Base-by-base conservation (phyloP, 2,329 filamentous ascomycete species). In the Delphinella strobiligena region DNA sequence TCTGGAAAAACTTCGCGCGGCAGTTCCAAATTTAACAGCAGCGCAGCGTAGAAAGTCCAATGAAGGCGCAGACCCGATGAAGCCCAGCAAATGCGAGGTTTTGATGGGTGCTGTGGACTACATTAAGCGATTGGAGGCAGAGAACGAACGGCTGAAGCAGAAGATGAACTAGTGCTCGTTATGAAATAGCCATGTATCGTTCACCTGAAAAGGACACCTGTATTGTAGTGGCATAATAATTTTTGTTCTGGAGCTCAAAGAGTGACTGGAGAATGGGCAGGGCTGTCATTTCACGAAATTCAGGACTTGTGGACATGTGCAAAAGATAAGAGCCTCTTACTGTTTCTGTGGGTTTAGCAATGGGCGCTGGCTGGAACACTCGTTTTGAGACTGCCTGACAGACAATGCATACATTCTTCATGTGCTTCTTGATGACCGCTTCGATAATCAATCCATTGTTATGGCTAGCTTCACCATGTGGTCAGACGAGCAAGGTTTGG, bases 51-150 rank as follows among this genome's bases (percentile, higher is more conserved):
- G 47, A 41, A 18, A 41, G 31, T 16, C 39, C 2, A 47, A 47
- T 19, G 49, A 49, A 19, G 43, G 43, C 2, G 34, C 34, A 5
- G 39, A 35, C 16, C 35, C 43, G 2, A 33, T 44, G 19, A 58
- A 58, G 48, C 56, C 55, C 5, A 59, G 55, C 49, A 60, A 59
- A 44, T 59, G 54, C 37, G 54, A 57, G 50, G 53, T 59, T 14
- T 41, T 59, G 22, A 54, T 52, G 24, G 54, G 54, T 7, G 54
- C 55, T 4, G 54, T 59, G 41, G 55, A 56, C 34, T 51, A 58
- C 31, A 58, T 59, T 32, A 47, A 48, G 4, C 45, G 45, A 11
- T 36, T 56, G 38, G 49, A 50, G 19, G 46, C 48, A 40, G 51
- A 56, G 43, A 53, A 54, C 17, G 35, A 40, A 19, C 45, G 39